Evolutionary conservation across 2,329 filamentous ascomycete genomes (phyloP), one percentile per base, ranked within the genome.

Genomic region (Talaromyces funiculosus): DNA sequence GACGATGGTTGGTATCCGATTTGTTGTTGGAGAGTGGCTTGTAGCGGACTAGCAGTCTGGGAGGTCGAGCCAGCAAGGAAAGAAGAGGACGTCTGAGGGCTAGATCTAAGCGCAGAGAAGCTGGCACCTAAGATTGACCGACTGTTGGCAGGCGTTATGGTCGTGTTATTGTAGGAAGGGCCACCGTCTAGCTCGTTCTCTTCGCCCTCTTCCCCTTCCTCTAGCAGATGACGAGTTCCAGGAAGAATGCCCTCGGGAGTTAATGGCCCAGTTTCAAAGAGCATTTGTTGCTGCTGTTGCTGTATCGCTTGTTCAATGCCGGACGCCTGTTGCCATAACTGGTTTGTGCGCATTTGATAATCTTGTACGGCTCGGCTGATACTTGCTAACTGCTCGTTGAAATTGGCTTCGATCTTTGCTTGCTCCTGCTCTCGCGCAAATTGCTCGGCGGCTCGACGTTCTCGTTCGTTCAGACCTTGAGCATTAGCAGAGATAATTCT

Each of bases 211-310:
- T 51, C 43, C 4, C 31, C 26, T 43, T 74, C 75, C 38, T 74
- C 75, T 65, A 73, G 65, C 38, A 72, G 65, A 60, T 72, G 67
- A 61, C 77, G 78, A 9, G 82, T 83, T 60, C 82, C 82, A 24
- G 83, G 82, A 14, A 86, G 72, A 33, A 80, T 78, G 29, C 82
- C 82, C 72, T 86, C 84, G n/a, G 84, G 84, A n/a, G 84, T 86
- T 53, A 79, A 67, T 35, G 76, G 76, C n/a, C 74, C 77, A 56
- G 72, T 72, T 45, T 75, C 76, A 65, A 75, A 65, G 57, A 75
- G 73, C 68, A 75, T 73, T 59, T 75, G 76, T 60, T 77, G 75
- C 49, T 79, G 75, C 60, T 80, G 77, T 60, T 79, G 74, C 51
- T 78, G 75, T 54, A 76, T 75, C 18, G 73, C 72, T 62, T 78